Percentiles rank a stretch among this genome's conserved stretches.
phyloP scores from a whole-genome alignment of 805 yeast genomes.

The Candida dajiaensis region DNA sequence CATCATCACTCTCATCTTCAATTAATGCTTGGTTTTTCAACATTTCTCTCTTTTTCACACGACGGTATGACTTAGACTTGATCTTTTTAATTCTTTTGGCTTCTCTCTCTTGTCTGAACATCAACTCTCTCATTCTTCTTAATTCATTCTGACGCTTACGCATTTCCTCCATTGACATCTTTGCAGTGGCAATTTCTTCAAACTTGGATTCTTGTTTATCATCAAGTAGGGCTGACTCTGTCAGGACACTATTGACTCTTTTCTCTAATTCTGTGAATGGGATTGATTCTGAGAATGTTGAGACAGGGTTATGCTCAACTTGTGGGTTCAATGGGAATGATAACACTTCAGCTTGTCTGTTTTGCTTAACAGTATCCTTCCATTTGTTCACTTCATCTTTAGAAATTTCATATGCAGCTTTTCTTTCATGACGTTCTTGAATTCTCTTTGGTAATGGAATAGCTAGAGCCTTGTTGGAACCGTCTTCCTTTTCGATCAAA shows the following conservation, averaged over 20 bases:
- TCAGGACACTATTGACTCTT: conserved; percentile 54
- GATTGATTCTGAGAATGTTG: conserved; percentile 47
- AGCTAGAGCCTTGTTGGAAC: conserved; percentile 46
- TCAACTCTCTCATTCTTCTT: conserved; percentile 87
- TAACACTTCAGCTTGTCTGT: conserved; percentile 80
- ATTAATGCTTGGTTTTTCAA: conserved; percentile 63
- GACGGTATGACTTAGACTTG: conserved; percentile 84
- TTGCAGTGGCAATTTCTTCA: conserved; percentile 81
- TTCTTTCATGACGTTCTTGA: conserved; percentile 78
- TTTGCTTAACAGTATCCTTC: conserved; percentile 75
- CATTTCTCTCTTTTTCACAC: conserved; percentile 80
- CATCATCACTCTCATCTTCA: conserved; percentile 45
- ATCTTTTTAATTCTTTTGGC: conserved; percentile 91
- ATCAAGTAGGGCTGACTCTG: conserved; percentile 61
- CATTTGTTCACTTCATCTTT: conserved; percentile 83
- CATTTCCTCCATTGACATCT: conserved; percentile 75
- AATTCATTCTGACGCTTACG: conserved; percentile 72
- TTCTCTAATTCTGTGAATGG: conserved; percentile 55
- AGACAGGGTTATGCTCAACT: conserved; percentile 39
- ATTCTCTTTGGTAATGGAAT: conserved; percentile 84
- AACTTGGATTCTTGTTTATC: conserved; percentile 76
- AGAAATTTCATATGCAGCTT: conserved; percentile 85
- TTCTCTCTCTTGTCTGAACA: conserved; percentile 91
- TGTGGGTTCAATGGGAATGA: conserved; percentile 61
- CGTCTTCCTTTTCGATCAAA: conserved; percentile 31